These are phyloP conservation scores for Sesbania bispinosa DNA, from an alignment of 306 rosid species.

Conservation along the genomic window DNA sequence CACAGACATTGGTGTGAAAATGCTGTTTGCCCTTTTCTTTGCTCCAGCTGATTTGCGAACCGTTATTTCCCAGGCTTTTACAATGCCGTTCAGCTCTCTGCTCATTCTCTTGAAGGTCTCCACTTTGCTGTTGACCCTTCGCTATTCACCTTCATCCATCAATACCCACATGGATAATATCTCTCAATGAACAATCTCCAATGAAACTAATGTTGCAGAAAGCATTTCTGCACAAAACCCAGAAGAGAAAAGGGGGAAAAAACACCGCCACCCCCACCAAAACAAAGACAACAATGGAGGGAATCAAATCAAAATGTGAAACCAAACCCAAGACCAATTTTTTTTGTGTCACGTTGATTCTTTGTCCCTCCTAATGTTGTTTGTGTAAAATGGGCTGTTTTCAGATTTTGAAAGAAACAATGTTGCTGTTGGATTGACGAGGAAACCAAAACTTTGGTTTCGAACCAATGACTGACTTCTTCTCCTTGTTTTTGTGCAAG, in stretches of 20 bases:
- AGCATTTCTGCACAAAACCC: conserved; percentile 34
- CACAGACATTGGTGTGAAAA: conserved; percentile 74
- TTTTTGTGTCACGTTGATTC: neutral
- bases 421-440: conserved; percentile 43
- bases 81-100: conserved; percentile 56
- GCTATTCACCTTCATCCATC: conserved; percentile 40
- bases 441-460: conserved; percentile 45
- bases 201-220: neutral
- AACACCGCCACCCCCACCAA: neutral
- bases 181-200: conserved; percentile 6
- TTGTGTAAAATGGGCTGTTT: conserved; percentile 27
- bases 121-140: conserved; percentile 16
- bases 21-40: conserved; percentile 59
- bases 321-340: conserved; percentile 5
- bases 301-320: conserved; percentile 28
- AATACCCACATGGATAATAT: conserved; percentile 25
- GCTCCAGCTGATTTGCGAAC: conserved; percentile 57
- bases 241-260: conserved; percentile 16
- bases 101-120: conserved; percentile 58
- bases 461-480: conserved; percentile 32
- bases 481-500: conserved; percentile 30
- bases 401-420: conserved; percentile 35
- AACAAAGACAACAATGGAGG: neutral
- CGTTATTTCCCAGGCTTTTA: conserved; percentile 61
- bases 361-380: conserved; percentile 25